phyloP scores from a whole-genome alignment of 2,329 filamentous ascomycete species.

The Phialocephala sp. region DNA sequence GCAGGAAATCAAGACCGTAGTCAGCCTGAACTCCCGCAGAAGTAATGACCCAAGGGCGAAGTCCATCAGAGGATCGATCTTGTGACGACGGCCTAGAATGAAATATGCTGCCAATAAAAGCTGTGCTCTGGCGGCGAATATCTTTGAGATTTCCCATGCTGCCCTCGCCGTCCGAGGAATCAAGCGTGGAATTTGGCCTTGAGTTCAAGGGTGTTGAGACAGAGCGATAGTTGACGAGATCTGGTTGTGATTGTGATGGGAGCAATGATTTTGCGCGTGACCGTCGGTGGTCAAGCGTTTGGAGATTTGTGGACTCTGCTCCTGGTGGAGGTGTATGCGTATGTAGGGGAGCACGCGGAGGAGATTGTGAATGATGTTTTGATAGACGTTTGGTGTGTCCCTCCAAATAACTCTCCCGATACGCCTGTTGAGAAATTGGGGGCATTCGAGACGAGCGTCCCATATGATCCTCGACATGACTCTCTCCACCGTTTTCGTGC shows the following conservation, averaged over 20 bases:
- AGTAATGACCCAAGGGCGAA: slow-evolving; percentile 58
- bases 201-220: slow-evolving; percentile 23
- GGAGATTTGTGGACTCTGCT: slow-evolving; percentile 12
- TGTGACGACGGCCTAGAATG: slow-evolving; percentile 30
- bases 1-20: slow-evolving; percentile 59
- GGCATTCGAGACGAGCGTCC: not conserved
- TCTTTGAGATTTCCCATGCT: slow-evolving; percentile 9
- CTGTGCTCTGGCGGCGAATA: slow-evolving; percentile 32
- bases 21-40: slow-evolving; percentile 51
- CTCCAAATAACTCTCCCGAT: not conserved
- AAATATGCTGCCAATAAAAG: slow-evolving; percentile 18
- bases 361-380: not conserved
- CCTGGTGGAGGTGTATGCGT: slow-evolving; percentile 2
- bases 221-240: slow-evolving; percentile 15
- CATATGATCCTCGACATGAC: not conserved
- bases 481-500: not conserved
- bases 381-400: not conserved
- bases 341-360: slow-evolving; percentile 6
- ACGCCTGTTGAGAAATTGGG: not conserved
- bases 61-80: not conserved
- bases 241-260: slow-evolving; percentile 10
- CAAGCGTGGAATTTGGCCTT: slow-evolving; percentile 15
- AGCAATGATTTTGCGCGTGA: slow-evolving; percentile 17
- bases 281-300: not conserved
- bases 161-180: slow-evolving; percentile 25